Base-by-base conservation (phyloP, 2,329 filamentous ascomycete genomes). In the Stachybotrys chlorohalonatus region DNA sequence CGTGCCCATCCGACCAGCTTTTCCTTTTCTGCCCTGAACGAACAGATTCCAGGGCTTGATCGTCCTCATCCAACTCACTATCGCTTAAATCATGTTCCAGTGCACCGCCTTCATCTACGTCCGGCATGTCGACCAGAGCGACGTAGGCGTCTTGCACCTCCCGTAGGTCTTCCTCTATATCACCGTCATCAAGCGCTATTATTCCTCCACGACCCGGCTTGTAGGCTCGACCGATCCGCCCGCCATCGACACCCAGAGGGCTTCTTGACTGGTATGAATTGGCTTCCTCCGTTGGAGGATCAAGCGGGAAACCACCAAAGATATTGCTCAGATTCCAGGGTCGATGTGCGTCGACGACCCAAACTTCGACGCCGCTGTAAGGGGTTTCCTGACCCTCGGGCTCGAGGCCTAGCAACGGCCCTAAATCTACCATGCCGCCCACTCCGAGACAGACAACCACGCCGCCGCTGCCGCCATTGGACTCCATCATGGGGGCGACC, bases 251-350 rank as follows among this genome's bases (percentile, higher is more conserved):
- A 8, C 92, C 91, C 11, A 71, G 65, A 7, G 82, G 82, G 58
- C 79, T 80, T 57, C 80, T 75, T 47, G 79, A 67, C 63, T 75
- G 70, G 57, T 76, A 74, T 47, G 69, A 74, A n/a, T 68, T 64
- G 6, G 76, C 72, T 31, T 71, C 73, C 24, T 78, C 77, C 45
- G 75, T 70, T 11, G 74, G 69, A 24, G 81, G 74, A 59, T 81
- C 79, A 5, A 80, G 68, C 1, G 82, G 78, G 57, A 83, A 82
- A 4, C 89, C 88, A 11, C 88, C 91, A 74, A 97, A 97, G 13
- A 97, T 84, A 68, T 99, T 99, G 59, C 84, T 85, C 65, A 99
- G 69, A 68, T 99, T 97, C 91, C 93, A 97, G 13, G 94, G 94
- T 57, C 94, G 80, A 70, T 94, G 83, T 31, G 93, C 84, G 72